Conservation (phyloP, 768 basidiomycete genomes). For the Trametes sanguinea region DNA sequence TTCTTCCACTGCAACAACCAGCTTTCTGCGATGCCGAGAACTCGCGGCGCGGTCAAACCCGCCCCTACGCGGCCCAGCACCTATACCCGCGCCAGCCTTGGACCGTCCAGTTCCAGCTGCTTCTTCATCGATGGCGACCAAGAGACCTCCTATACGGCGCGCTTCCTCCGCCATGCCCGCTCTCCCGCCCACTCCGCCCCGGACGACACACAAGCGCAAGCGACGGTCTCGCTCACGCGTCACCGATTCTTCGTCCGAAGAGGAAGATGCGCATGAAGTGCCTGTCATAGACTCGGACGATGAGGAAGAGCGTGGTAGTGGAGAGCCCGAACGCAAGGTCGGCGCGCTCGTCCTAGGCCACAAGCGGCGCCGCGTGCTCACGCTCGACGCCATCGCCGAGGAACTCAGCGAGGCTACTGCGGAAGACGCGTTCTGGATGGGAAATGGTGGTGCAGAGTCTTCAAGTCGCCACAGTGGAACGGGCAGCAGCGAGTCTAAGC, state of each 20-base stretch:
- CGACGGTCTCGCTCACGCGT: conserved; percentile 39
- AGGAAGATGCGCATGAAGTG: conserved; percentile 27
- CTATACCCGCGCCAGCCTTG: conserved; percentile 2
- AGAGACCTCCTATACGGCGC: conserved; percentile 15
- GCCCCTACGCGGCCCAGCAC: conserved; percentile 13
- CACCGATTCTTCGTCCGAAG: conserved; percentile 44
- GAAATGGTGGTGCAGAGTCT: conserved; percentile 1
- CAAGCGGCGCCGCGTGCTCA: conserved; percentile 31
- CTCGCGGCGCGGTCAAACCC: conserved; percentile 15
- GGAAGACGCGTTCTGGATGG: conserved; percentile 35
- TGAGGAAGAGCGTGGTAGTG: conserved; percentile 11
- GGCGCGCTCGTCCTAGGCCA: conserved; percentile 28
- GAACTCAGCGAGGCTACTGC: conserved; percentile 29
- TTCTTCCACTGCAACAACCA: background rate
- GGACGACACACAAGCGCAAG: conserved; percentile 27
- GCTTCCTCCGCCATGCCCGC: conserved; percentile 16
- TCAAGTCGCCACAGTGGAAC: background rate
- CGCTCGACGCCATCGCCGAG: conserved; percentile 30
- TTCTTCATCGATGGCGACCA: conserved; percentile 10
- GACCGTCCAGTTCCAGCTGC: background rate
- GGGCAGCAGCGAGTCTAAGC: conserved; percentile 1
- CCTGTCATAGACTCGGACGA: conserved; percentile 36
- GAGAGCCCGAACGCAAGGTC: conserved; percentile 33
- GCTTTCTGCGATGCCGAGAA: conserved; percentile 20
- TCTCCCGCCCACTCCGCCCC: conserved; percentile 23